A percentile compares a stretch with the other conserved stretches of the same genome.
Conservation (phyloP, 1,139 yeast species). For the Waltiozyma sp. region DNA sequence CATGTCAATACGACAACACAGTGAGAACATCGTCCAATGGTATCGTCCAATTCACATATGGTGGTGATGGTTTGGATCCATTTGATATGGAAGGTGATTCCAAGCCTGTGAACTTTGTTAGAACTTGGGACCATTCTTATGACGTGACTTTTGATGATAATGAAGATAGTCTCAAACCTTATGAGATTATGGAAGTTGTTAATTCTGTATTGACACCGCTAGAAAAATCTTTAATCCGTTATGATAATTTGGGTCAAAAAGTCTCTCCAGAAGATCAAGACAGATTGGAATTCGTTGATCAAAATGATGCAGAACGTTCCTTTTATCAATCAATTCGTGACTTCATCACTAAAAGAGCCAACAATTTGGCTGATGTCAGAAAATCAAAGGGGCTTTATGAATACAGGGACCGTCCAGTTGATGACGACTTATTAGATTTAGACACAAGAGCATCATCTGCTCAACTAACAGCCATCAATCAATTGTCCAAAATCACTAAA, state of each 20-base stretch:
- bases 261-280: conserved; percentile 33
- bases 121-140: conserved; percentile 92
- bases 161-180: conserved; percentile 59
- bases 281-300: conserved; percentile 59
- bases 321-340: conserved; percentile 67
- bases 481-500: conserved; percentile 61
- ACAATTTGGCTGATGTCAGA: conserved; percentile 45
- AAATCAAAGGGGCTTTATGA: conserved; percentile 38
- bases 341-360: conserved; percentile 48
- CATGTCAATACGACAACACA: conserved; percentile 87
- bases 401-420: conserved; percentile 33
- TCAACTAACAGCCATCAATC: conserved; percentile 47
- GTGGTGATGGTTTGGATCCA: conserved; percentile 98
- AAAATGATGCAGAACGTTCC: conserved; percentile 74
- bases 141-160: conserved; percentile 53
- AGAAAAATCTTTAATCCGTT: conserved; percentile 47
- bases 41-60: conserved; percentile 94
- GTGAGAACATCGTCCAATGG: conserved; percentile 94
- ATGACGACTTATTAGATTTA: conserved; percentile 29
- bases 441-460: conserved; percentile 29
- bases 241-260: conserved; percentile 61
- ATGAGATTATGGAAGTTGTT: conserved; percentile 46
- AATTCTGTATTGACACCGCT: conserved; percentile 50
- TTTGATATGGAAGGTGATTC: conserved; percentile 99
- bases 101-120: conserved; percentile 79